Evolutionary conservation across 1,284 basidiomycete genomes (phyloP).

Genomic region (Termitomyces sp.): DNA sequence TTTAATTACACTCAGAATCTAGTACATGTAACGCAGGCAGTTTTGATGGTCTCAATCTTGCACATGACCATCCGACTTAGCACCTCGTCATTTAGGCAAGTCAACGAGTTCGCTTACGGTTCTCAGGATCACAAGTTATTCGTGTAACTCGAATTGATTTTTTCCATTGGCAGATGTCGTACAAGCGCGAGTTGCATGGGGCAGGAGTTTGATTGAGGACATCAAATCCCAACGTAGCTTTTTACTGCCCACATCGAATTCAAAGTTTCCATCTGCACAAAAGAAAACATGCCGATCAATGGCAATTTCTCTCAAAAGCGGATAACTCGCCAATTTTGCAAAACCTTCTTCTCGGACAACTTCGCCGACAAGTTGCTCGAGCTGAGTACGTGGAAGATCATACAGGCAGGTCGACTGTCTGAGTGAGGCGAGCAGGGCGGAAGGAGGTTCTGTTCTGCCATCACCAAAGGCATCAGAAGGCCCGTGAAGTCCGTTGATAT

Average conservation of each 20-base stretch:
- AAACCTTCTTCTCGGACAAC: constrained; percentile 59
- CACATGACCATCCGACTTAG: neutral
- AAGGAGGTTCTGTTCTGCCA: constrained; percentile 14
- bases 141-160: neutral
- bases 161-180: neutral
- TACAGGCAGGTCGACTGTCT: constrained; percentile 40
- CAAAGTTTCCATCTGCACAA: constrained; percentile 34
- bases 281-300: neutral
- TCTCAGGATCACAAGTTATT: neutral
- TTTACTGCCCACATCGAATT: constrained; percentile 33
- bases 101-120: neutral
- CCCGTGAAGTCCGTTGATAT: neutral
- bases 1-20: neutral
- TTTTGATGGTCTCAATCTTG: neutral
- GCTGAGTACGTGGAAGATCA: constrained; percentile 35
- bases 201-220: too few relatives aligned
- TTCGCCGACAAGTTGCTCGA: constrained; percentile 45
- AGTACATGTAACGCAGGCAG: neutral
- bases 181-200: neutral
- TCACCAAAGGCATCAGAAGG: neutral
- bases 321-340: constrained; percentile 35
- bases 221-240: constrained; percentile 16
- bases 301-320: neutral
- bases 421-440: constrained; percentile 31
- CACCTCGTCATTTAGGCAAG: neutral